A percentile compares a stretch with the other conserved stretches of the same genome.
These are phyloP conservation scores for Avena eriantha DNA, from an alignment of 176 grass and related monocot species.

Conservation along the genomic window DNA sequence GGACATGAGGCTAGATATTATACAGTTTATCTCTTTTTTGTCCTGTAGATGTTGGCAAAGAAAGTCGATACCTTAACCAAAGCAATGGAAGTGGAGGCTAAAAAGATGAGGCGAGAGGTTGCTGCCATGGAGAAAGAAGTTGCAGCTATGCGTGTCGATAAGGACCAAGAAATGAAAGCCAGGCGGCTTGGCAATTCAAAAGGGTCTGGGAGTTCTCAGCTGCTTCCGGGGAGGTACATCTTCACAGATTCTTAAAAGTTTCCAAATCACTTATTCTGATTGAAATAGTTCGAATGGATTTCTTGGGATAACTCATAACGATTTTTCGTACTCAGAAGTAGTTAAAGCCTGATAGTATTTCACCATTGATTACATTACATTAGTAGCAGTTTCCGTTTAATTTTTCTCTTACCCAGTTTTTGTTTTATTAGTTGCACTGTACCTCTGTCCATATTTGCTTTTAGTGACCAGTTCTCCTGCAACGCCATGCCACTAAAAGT, in stretches of 20 bases:
- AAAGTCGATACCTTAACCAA: conserved; percentile 97
- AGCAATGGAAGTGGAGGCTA: conserved; percentile 99
- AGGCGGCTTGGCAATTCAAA: conserved; percentile 73
- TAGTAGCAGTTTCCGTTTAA: not conserved
- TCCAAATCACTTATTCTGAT: conserved; percentile 7
- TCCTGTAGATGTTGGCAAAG: conserved; percentile 78
- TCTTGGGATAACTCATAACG: not conserved
- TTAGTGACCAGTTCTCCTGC: conserved; percentile 5
- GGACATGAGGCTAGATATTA: not conserved
- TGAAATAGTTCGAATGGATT: conserved; percentile 21
- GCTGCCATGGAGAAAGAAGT: conserved; percentile 99
- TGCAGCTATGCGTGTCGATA: conserved; percentile 85
- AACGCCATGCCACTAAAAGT: not conserved
- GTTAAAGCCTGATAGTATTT: conserved; percentile 16
- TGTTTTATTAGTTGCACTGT: too few relatives aligned
- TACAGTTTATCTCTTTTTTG: conserved; percentile 18
- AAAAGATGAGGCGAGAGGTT: conserved; percentile 98
- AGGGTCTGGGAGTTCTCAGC: conserved; percentile 68
- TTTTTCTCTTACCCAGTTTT: not conserved
- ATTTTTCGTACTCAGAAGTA: conserved; percentile 15
- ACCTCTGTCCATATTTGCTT: not conserved
- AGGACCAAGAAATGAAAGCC: conserved; percentile 87
- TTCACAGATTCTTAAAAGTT: conserved; percentile 11
- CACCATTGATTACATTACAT: not conserved
- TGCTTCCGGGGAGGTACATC: conserved; percentile 74